These are phyloP conservation scores for Crithidia acanthocephali DNA, from an alignment of 208 protist species.

Conservation along the genomic window DNA sequence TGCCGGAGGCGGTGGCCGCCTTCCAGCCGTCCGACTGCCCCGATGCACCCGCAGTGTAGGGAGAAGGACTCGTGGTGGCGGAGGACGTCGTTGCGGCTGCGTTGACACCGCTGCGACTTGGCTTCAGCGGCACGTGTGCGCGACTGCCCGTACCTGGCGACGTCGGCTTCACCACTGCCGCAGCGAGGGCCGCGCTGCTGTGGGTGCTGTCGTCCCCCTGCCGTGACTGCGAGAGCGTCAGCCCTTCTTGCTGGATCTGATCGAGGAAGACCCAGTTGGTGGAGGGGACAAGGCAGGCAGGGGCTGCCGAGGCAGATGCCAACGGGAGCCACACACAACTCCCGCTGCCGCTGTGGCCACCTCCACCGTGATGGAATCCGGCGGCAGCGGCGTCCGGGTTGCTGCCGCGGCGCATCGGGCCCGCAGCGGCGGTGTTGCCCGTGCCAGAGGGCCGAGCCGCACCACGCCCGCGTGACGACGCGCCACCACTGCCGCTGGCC, in stretches of 20 bases:
- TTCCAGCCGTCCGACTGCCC: neutral
- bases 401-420: slow-evolving; percentile 5
- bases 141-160: neutral
- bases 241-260: slow-evolving; percentile 18
- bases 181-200: neutral
- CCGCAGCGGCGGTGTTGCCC: neutral
- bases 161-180: slow-evolving; percentile 9
- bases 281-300: slow-evolving; percentile 28
- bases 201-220: neutral
- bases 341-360: neutral
- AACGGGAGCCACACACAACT: neutral
- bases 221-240: neutral
- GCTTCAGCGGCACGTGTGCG: neutral
- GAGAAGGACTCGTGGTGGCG: neutral
- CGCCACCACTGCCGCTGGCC: neutral
- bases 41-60: neutral
- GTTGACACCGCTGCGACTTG: neutral
- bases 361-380: neutral
- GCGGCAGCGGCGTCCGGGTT: neutral
- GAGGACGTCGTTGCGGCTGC: neutral
- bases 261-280: slow-evolving; percentile 35
- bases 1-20: neutral
- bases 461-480: slow-evolving; percentile 3
- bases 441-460: neutral
- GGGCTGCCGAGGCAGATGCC: neutral